phyloP scores from a whole-genome alignment of 1,284 basidiomycete genomes.

The Ganoderma sp. region DNA sequence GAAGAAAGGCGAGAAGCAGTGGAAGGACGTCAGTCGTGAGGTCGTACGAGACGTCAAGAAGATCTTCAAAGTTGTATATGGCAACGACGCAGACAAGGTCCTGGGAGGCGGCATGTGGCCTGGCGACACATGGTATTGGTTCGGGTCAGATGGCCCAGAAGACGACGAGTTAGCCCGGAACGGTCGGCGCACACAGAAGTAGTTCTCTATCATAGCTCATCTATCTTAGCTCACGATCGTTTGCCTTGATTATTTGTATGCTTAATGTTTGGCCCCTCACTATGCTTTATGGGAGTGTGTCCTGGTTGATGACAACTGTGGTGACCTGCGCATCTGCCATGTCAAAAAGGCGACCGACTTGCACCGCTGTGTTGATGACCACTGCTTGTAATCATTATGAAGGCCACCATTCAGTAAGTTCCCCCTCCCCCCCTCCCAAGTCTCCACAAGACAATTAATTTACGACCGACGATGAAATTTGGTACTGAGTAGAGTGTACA shows the following conservation, averaged over 20 bases:
- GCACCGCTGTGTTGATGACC: no score
- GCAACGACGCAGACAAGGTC: neutral
- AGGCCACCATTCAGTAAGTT: neutral
- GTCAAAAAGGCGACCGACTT: no score
- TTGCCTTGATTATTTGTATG: neutral
- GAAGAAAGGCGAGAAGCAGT: neutral
- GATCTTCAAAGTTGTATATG: slow-evolving; percentile 1
- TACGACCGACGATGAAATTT: neutral
- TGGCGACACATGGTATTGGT: slow-evolving; percentile 7
- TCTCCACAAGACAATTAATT: neutral
- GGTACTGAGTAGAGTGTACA: slow-evolving; percentile 9
- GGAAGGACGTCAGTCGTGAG: slow-evolving; percentile 13
- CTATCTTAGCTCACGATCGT: no score
- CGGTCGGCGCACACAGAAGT: slow-evolving; percentile 2
- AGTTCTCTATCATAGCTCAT: neutral
- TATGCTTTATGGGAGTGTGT: neutral
- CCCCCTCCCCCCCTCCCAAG: neutral
- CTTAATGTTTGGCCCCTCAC: neutral
- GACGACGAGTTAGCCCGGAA: neutral
- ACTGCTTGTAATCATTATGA: no score
- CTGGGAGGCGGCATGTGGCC: no score
- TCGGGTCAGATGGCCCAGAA: slow-evolving; percentile 6
- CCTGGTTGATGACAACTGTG: no score
- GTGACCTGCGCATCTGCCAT: no score
- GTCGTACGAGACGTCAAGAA: slow-evolving; percentile 9